Conservation (phyloP, 139 green algal genomes). For the Micractinium sp. region DNA sequence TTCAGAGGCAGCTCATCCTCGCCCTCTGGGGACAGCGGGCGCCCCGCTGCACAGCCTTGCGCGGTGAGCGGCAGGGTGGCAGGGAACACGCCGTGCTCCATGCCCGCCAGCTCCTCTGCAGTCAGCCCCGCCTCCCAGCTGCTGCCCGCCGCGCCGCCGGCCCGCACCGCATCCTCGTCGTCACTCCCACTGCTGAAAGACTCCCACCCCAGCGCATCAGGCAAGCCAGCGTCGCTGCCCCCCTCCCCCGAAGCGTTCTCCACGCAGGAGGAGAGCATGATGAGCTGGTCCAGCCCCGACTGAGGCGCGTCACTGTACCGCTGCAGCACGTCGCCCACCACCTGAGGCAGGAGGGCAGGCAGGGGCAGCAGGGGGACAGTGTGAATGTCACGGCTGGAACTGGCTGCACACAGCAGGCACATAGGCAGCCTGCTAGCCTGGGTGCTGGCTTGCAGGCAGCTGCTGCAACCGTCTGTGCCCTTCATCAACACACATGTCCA, state of each 20-base stretch:
- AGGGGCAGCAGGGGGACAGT: not conserved
- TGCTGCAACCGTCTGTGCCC: too few species aligned
- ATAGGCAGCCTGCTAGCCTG: too few species aligned
- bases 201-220: slow-evolving; percentile 1
- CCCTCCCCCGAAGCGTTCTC: not conserved
- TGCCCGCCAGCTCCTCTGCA: slow-evolving; percentile 1
- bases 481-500: not conserved
- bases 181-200: slow-evolving; percentile 4
- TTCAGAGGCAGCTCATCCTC: not conserved
- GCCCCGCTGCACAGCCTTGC: not conserved
- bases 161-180: not conserved
- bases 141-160: not conserved
- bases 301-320: slow-evolving; percentile 8
- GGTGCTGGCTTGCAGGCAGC: too few species aligned
- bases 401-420: too few species aligned
- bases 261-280: slow-evolving; percentile 17
- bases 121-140: slow-evolving; percentile 15
- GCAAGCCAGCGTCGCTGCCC: not conserved
- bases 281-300: not conserved
- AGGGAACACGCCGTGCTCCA: not conserved
- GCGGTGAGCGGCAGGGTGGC: not conserved
- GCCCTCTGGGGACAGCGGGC: not conserved
- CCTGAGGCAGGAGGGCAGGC: not conserved
- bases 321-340: slow-evolving; percentile 27
- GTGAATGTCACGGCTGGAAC: not conserved